Conservation (phyloP, 2,329 filamentous ascomycete species). For the Graphiopsis chlorocephala region DNA sequence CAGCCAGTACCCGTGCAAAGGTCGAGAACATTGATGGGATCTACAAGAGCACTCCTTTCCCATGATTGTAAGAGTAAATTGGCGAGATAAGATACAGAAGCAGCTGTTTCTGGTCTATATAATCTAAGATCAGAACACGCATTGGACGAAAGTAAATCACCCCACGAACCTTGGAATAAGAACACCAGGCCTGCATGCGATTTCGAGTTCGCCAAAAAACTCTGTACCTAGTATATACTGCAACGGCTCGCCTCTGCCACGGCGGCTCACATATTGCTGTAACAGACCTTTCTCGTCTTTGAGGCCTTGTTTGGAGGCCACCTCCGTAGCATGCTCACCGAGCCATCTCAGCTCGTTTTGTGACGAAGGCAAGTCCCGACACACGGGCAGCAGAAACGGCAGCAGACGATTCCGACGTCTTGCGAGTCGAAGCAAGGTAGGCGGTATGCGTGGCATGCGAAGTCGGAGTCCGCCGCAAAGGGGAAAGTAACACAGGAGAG, state of each 20-base stretch:
- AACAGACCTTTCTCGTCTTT: neutral
- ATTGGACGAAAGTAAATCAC: neutral
- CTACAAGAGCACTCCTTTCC: slow-evolving; percentile 18
- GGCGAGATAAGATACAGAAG: slow-evolving; percentile 37
- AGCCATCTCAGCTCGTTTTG: slow-evolving; percentile 73
- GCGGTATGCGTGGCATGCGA: slow-evolving; percentile 33
- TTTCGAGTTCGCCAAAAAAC: slow-evolving; percentile 80
- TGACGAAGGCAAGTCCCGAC: slow-evolving; percentile 62
- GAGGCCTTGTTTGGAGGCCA: slow-evolving; percentile 3
- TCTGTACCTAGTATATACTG: slow-evolving; percentile 89
- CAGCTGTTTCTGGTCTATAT: slow-evolving; percentile 47
- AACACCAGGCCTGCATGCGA: slow-evolving; percentile 72
- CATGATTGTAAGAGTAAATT: slow-evolving; percentile 25
- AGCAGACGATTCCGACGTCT: slow-evolving; percentile 43
- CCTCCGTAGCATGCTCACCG: slow-evolving; percentile 50
- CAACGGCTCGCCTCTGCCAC: slow-evolving; percentile 68
- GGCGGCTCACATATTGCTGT: slow-evolving; percentile 28
- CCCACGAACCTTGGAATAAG: slow-evolving; percentile 70
- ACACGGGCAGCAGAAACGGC: slow-evolving; percentile 60
- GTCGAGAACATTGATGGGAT: slow-evolving; percentile 66
- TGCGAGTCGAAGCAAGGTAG: slow-evolving; percentile 27
- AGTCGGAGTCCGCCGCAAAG: slow-evolving; percentile 13
- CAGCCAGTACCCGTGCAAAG: slow-evolving; percentile 90
- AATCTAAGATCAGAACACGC: slow-evolving; percentile 16
- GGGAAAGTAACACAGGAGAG: neutral